phyloP scores from a whole-genome alignment of 2,329 filamentous ascomycete genomes.

The Thermoascus crustaceus region DNA sequence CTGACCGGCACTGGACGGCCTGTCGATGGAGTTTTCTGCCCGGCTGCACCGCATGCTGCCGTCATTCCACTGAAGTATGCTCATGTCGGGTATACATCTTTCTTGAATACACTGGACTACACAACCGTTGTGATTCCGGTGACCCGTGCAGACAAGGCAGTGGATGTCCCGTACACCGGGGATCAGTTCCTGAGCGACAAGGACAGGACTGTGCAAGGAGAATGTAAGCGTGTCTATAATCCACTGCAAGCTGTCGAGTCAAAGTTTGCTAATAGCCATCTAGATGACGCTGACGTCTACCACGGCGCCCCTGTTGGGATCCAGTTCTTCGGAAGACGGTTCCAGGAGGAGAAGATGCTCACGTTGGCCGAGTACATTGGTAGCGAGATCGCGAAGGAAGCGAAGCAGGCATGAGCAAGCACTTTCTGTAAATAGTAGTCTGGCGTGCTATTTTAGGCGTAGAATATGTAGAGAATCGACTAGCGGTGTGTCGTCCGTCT shows the following conservation, averaged over 20 bases:
- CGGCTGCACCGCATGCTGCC: constrained; percentile 36
- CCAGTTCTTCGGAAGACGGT: constrained; percentile 42
- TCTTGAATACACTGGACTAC: constrained; percentile 51
- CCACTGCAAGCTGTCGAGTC: neutral
- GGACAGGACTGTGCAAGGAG: constrained; percentile 39
- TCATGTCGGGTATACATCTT: constrained; percentile 38
- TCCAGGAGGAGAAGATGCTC: constrained; percentile 46
- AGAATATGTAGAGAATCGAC: no score
- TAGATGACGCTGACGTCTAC: constrained; percentile 43
- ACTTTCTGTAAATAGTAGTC: no score
- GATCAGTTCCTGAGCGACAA: constrained; percentile 35
- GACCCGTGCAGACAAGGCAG: constrained; percentile 42
- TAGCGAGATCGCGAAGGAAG: constrained; percentile 9
- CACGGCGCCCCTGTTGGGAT: constrained; percentile 42
- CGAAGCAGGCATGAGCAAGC: no score
- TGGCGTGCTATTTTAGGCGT: no score
- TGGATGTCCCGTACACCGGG: constrained; percentile 36
- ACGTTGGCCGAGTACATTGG: constrained; percentile 37
- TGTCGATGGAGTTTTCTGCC: constrained; percentile 45
- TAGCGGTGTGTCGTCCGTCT: no score
- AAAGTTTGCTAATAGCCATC: constrained; percentile 4
- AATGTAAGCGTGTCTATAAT: constrained; percentile 35
- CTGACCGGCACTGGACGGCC: constrained; percentile 43
- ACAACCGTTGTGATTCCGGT: constrained; percentile 48
- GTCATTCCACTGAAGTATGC: constrained; percentile 36